phyloP scores from a whole-genome alignment of 208 protist species.

The Phytomonas francai region DNA sequence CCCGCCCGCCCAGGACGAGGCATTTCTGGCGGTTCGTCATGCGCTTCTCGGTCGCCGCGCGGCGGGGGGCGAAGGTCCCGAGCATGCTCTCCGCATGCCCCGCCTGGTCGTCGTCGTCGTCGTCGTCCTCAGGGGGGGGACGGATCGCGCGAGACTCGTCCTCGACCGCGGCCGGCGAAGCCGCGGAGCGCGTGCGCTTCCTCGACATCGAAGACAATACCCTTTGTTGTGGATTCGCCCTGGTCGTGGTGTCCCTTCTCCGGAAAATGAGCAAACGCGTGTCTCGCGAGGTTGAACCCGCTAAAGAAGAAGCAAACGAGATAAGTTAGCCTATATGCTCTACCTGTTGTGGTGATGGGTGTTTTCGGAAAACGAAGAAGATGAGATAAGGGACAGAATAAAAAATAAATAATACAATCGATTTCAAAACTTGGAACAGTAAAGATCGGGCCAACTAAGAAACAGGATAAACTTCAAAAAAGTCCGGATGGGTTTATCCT shows the following conservation, averaged over 20 bases:
- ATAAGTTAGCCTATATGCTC: neutral
- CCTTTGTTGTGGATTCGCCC: too few species aligned
- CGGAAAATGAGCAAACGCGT: neutral
- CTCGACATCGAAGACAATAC: neutral
- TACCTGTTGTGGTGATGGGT: too few species aligned
- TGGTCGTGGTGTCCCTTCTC: neutral
- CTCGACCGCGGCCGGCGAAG: neutral
- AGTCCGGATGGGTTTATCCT: neutral
- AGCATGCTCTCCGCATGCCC: constrained; percentile 37
- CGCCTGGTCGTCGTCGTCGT: constrained; percentile 14
- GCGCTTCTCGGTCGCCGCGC: constrained; percentile 57
- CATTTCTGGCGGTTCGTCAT: constrained; percentile 93
- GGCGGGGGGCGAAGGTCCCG: constrained; percentile 30
- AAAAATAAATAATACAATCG: neutral
- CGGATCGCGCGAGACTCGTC: neutral
- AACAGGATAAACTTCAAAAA: neutral
- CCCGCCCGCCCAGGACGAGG: constrained; percentile 86
- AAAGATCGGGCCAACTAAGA: neutral
- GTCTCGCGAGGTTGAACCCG: neutral
- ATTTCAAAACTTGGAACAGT: neutral
- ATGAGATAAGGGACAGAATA: neutral
- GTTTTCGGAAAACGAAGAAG: too few species aligned
- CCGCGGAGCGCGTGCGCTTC: constrained; percentile 22
- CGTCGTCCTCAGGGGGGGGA: neutral
- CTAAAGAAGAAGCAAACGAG: neutral